Evolutionary conservation across 345 rosid species (phyloP).

Genomic region (Cochlearia excelsa): DNA sequence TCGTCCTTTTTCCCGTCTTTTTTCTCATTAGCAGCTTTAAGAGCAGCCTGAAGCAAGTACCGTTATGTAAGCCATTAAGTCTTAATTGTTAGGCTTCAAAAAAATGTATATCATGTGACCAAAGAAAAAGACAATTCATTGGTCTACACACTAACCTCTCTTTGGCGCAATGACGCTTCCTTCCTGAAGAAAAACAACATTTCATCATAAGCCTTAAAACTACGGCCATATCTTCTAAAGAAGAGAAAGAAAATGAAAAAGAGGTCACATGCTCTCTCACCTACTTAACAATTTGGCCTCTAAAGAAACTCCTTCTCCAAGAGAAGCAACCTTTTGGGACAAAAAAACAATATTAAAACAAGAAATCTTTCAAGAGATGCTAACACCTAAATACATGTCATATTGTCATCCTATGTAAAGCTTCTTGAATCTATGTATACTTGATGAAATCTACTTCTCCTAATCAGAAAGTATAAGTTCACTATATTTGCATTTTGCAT

Average conservation of each 20-base stretch:
- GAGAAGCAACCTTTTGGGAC: slow-evolving; percentile 71
- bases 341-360: not conserved
- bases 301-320: slow-evolving; percentile 91
- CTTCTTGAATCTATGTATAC: not conserved
- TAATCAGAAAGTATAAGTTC: not conserved
- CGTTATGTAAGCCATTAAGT: slow-evolving; percentile 14
- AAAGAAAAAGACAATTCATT: not conserved
- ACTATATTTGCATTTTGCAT: not conserved
- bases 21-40: slow-evolving; percentile 71
- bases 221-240: slow-evolving; percentile 3
- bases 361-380: slow-evolving; percentile 3
- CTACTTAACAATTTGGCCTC: slow-evolving; percentile 92
- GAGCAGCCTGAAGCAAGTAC: slow-evolving; percentile 60
- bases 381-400: not conserved
- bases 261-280: slow-evolving; percentile 38
- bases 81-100: slow-evolving; percentile 1
- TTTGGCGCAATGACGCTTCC: slow-evolving; percentile 80
- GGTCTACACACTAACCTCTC: slow-evolving; percentile 56
- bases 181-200: slow-evolving; percentile 47
- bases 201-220: slow-evolving; percentile 10
- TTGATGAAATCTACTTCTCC: not conserved
- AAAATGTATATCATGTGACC: not conserved
- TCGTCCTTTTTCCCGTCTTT: slow-evolving; percentile 69
- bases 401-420: not conserved
- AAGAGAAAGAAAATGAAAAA: slow-evolving; percentile 14